Percentiles rank a stretch among this genome's conserved stretches.
Conservation (phyloP, 1,139 yeast genomes). For the Taphrina pruni region DNA sequence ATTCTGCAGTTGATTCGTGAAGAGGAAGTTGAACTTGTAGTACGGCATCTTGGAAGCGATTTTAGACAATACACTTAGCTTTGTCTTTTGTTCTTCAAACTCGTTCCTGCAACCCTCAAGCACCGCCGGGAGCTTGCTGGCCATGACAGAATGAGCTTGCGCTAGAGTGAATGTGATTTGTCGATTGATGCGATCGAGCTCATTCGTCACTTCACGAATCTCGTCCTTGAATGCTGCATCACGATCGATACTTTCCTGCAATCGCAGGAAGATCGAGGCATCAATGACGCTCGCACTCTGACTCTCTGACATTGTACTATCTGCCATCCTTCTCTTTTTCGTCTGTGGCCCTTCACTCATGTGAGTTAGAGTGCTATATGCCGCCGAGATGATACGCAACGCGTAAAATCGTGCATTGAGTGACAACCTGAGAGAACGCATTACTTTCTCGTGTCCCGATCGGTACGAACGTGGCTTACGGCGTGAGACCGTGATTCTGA, state of each 20-base stretch:
- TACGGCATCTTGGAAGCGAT: constrained; percentile 45
- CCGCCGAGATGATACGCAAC: background rate
- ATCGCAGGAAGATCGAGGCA: constrained; percentile 12
- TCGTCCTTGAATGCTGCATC: constrained; percentile 18
- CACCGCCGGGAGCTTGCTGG: constrained; percentile 1
- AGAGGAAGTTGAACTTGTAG: constrained; percentile 48
- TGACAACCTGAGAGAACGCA: background rate
- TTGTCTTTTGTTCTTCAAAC: constrained; percentile 25
- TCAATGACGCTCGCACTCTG: constrained; percentile 3
- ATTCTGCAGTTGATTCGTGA: constrained; percentile 48
- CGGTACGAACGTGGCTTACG: background rate
- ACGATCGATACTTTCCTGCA: constrained; percentile 30
- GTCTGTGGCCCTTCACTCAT: constrained; percentile 3
- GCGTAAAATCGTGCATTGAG: background rate
- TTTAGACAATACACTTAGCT: constrained; percentile 19
- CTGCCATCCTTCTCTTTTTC: constrained; percentile 1
- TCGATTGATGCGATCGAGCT: constrained; percentile 34
- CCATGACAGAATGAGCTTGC: constrained; percentile 25
- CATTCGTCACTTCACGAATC: constrained; percentile 26
- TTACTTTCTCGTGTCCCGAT: background rate
- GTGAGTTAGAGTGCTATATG: background rate
- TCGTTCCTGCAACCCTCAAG: constrained; percentile 7
- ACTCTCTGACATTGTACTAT: constrained; percentile 4
- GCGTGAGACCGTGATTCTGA: too few relatives aligned
- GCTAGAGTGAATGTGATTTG: constrained; percentile 31